Base-by-base conservation (phyloP, 202 grass and related monocot genomes). In the Bolboschoenoplectus hybrid region DNA sequence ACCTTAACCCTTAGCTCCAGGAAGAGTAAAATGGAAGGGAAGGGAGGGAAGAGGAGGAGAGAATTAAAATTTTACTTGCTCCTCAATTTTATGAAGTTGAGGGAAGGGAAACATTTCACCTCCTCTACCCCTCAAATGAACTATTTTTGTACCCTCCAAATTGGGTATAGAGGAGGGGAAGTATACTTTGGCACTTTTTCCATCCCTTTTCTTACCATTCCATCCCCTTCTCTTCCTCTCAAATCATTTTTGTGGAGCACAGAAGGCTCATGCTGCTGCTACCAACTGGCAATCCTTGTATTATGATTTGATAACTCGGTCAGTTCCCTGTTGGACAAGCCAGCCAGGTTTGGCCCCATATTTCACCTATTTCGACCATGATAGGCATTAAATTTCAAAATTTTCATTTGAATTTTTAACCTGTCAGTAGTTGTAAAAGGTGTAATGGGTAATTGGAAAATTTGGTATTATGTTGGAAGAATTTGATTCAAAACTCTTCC, bases 381-480 rank as follows among this genome's bases (percentile, higher is more conserved):
- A 39, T 44, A 16, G 40, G n/a, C 17, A 49, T 49, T 41, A 49
- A 73, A 73, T 73, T 17, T n/a, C 39, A 47, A 43, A 71, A n/a
- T 45, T 71, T 43, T 41, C 39, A 47, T 72, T 72, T 72, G 17
- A 72, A 20, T 16, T 50, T 74, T 12, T 12, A 51, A 74, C 35
- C n/a, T 74, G 19, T 74, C 3, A 35, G 45, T 72, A 47, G 46
- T 9, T 74, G 19, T 26, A 45, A 45, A 13, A 71, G 39, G 14
- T n/a, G 2, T 9, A 45, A 38, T 6, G 2, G 40, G 38, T 26
- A 71, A 71, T 45, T 44, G 67, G 6, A 39, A 26, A 0, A 26
- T 26, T 70, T 70, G 40, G 67, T 71, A 71, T 44, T 44, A 19
- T 19, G 39, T 70, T 70, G 67, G 67, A 45, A 70, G 13, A 70